These are phyloP conservation scores for Syncephalastrum monosporum DNA, from an alignment of 371 early-diverging fungal species.

Conservation along the genomic window DNA sequence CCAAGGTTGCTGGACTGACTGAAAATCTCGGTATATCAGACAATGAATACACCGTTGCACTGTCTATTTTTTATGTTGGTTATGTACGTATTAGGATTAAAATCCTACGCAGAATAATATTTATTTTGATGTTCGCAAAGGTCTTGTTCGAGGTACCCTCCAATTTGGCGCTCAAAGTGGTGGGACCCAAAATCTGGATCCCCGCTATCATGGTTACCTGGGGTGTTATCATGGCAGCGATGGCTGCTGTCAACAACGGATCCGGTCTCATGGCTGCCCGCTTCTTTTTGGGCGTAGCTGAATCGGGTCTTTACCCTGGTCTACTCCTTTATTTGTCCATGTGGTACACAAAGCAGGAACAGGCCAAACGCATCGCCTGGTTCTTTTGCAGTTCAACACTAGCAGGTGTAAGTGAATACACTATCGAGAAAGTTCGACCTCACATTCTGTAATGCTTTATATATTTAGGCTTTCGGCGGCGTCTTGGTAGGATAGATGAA, in stretches of 20 bases:
- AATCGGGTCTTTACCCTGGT: conserved; percentile 12
- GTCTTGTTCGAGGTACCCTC: conserved; percentile 13
- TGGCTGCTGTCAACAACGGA: conserved; percentile 5
- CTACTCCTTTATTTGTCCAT: conserved; percentile 12
- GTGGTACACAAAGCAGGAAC: conserved; percentile 11
- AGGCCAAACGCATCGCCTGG: conserved; percentile 11
- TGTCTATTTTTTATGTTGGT: conserved; percentile 9
- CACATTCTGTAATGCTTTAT: too few species aligned
- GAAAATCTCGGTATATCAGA: conserved; percentile 1
- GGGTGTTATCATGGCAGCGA: conserved; percentile 10
- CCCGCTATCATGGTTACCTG: conserved; percentile 13
- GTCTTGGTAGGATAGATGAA: too few species aligned
- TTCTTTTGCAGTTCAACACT: conserved; percentile 7
- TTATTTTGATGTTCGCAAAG: neutral
- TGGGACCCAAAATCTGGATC: conserved; percentile 10
- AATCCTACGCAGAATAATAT: neutral
- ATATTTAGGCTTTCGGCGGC: too few species aligned
- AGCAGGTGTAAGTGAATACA: conserved; percentile 6
- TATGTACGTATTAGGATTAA: conserved; percentile 2
- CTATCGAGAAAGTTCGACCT: too few species aligned
- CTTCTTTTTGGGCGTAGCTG: conserved; percentile 6
- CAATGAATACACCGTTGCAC: conserved; percentile 4
- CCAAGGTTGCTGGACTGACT: conserved; percentile 1
- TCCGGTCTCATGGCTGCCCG: conserved; percentile 5
- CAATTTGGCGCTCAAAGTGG: conserved; percentile 10